phyloP scores from a whole-genome alignment of 2,329 filamentous ascomycete species.

The Fusarium sp. region DNA sequence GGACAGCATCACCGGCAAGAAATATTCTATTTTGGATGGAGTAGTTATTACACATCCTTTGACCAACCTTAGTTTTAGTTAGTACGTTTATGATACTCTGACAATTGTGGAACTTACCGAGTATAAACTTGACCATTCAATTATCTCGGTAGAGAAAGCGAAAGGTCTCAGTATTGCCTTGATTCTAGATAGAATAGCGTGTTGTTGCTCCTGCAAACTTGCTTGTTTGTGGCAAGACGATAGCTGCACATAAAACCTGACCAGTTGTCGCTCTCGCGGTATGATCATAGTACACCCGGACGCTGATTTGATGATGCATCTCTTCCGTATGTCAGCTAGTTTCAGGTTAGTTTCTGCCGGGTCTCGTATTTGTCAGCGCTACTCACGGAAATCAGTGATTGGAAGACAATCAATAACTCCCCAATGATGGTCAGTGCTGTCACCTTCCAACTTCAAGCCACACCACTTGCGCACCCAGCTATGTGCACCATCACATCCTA shows the following conservation, averaged over 20 bases:
- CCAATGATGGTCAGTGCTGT: neutral
- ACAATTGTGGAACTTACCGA: neutral
- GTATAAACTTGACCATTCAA: neutral
- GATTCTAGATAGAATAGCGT: neutral
- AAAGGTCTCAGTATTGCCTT: neutral
- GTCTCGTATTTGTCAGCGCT: neutral
- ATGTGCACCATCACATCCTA: neutral
- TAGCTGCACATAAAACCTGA: neutral
- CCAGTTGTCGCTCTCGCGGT: neutral
- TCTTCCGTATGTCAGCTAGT: constrained; percentile 1
- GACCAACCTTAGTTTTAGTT: neutral
- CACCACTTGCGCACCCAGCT: neutral
- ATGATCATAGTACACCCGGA: neutral
- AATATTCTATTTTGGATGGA: neutral
- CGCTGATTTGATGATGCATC: neutral
- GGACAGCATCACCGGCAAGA: neutral
- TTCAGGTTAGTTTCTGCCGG: neutral
- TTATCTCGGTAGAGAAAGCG: neutral
- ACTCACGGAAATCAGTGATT: neutral
- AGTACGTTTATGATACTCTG: neutral
- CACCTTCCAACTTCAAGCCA: neutral
- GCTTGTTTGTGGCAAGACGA: neutral
- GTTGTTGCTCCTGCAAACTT: neutral
- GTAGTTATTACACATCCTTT: neutral
- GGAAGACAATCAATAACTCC: neutral